Evolutionary conservation across 805 yeast genomes (phyloP).

Genomic region (Nakazawaea holstii): DNA sequence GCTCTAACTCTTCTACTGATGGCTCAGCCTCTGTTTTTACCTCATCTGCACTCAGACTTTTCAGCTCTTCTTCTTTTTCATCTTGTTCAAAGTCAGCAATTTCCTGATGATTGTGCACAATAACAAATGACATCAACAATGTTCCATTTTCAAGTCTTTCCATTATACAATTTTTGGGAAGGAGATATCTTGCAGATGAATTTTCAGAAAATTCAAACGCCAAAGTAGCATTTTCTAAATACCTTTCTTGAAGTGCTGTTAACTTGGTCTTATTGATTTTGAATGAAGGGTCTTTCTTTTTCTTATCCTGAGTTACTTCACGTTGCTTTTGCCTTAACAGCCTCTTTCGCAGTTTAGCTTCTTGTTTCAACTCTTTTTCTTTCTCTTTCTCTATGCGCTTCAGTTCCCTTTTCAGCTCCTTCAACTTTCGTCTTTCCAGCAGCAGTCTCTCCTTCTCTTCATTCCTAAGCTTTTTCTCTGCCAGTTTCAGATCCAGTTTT

Average conservation of each 20-base stretch:
- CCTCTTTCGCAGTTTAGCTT: slow-evolving; percentile 8
- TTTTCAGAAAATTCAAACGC: slow-evolving; percentile 84
- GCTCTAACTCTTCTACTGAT: slow-evolving; percentile 12
- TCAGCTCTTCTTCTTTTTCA: slow-evolving; percentile 21
- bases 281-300: slow-evolving; percentile 13
- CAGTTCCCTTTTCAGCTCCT: slow-evolving; percentile 17
- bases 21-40: slow-evolving; percentile 15
- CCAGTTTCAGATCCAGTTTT: slow-evolving; percentile 15
- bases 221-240: slow-evolving; percentile 61
- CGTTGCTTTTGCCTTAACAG: slow-evolving; percentile 15
- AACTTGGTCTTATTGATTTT: slow-evolving; percentile 46
- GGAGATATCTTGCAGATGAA: slow-evolving; percentile 62
- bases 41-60: slow-evolving; percentile 19
- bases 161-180: slow-evolving; percentile 74
- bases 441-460: slow-evolving; percentile 12
- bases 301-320: slow-evolving; percentile 17
- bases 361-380: neutral
- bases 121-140: slow-evolving; percentile 39
- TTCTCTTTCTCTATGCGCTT: slow-evolving; percentile 19
- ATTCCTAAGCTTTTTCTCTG: slow-evolving; percentile 11
- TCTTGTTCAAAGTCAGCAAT: slow-evolving; percentile 24
- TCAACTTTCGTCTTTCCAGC: slow-evolving; percentile 10
- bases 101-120: slow-evolving; percentile 47
- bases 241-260: slow-evolving; percentile 75
- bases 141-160: slow-evolving; percentile 48